A percentile compares a stretch with the other conserved stretches of the same genome.
phyloP scores from a whole-genome alignment of 305 asterid genomes.

The Plantago rigida region DNA sequence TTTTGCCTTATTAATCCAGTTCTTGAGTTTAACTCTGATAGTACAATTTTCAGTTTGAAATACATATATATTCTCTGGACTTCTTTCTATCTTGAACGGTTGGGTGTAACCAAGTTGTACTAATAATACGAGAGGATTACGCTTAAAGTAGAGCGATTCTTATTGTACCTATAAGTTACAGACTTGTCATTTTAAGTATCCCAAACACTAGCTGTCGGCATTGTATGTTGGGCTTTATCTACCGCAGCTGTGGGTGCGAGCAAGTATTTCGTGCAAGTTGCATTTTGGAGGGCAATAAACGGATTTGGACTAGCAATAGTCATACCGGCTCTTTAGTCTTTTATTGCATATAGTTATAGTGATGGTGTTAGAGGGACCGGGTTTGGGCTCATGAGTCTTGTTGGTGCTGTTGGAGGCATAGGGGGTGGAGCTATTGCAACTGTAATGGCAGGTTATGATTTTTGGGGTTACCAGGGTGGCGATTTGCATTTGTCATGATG shows the following conservation, averaged over 20 bases:
- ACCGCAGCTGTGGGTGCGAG: conserved; percentile 89
- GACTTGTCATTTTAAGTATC: too few species aligned
- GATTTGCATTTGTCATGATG: conserved; percentile 67
- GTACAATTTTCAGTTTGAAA: too few species aligned
- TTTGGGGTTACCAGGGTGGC: conserved; percentile 89
- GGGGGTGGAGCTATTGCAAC: conserved; percentile 99
- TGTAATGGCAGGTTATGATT: conserved; percentile 72
- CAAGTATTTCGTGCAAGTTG: conserved; percentile 65
- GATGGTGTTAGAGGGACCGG: conserved; percentile 79
- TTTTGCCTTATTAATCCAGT: too few species aligned
- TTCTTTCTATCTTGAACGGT: too few species aligned
- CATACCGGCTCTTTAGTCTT: conserved; percentile 87
- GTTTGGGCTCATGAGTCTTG: conserved; percentile 73
- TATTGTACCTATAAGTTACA: too few species aligned
- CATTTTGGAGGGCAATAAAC: conserved; percentile 81
- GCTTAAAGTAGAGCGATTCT: too few species aligned
- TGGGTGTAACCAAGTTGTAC: too few species aligned
- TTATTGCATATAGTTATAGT: conserved; percentile 80
- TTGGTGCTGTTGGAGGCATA: conserved; percentile 87
- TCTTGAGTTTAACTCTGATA: too few species aligned
- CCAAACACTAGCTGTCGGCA: conserved; percentile 45
- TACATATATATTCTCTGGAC: too few species aligned
- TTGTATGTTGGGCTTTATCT: conserved; percentile 84
- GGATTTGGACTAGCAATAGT: conserved; percentile 91
- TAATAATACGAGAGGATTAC: too few species aligned